Percentiles rank a stretch among this genome's conserved stretches.
These are phyloP conservation scores for Athelia psychrophila DNA, from an alignment of 1,284 basidiomycete species.

Conservation along the genomic window DNA sequence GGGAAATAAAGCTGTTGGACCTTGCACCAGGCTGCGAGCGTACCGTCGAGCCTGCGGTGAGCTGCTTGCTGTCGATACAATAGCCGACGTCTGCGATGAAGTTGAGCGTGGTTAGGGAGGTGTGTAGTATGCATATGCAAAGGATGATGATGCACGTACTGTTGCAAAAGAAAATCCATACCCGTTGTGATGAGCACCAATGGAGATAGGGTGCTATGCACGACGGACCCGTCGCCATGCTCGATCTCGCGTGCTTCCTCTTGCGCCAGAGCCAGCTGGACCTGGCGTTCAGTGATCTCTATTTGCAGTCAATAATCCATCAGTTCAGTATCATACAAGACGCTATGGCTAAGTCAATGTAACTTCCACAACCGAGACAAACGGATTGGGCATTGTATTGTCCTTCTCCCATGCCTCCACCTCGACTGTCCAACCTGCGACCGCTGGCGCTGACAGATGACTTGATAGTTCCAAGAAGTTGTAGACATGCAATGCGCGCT, in stretches of 20 bases:
- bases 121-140: too few relatives aligned
- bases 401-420: constrained; percentile 11
- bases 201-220: constrained; percentile 7
- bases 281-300: neutral
- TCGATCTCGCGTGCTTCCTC: constrained; percentile 1
- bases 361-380: constrained; percentile 9
- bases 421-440: constrained; percentile 8
- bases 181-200: constrained; percentile 12
- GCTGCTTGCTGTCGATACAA: constrained; percentile 4
- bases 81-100: neutral
- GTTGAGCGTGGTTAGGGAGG: too few relatives aligned
- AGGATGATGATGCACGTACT: constrained; percentile 8
- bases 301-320: neutral
- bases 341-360: neutral
- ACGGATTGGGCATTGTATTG: constrained; percentile 12
- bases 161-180: constrained; percentile 16
- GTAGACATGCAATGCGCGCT: neutral
- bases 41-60: constrained; percentile 8
- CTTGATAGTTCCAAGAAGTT: constrained; percentile 3
- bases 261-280: constrained; percentile 3
- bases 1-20: constrained; percentile 17
- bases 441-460: constrained; percentile 2
- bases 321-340: neutral
- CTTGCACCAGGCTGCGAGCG: constrained; percentile 11
- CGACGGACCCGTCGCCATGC: neutral